phyloP scores from a whole-genome alignment of 352 stramenopile genomes.

The Pythium brachiatum region DNA sequence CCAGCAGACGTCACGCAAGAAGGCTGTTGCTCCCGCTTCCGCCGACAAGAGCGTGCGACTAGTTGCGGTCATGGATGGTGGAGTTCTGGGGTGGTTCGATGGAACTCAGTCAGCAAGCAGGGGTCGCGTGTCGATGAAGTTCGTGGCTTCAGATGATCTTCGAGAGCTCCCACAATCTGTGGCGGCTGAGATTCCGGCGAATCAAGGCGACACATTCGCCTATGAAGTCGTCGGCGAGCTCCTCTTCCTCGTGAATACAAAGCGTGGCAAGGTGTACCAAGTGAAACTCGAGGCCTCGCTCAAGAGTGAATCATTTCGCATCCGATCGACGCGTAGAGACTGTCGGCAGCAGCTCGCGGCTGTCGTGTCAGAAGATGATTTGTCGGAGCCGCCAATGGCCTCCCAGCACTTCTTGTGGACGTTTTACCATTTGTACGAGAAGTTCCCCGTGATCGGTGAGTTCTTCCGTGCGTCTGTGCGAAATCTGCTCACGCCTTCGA shows the following conservation, averaged over 20 bases:
- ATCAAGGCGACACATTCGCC: background rate
- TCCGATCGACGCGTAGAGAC: conserved; percentile 27
- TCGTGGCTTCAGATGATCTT: conserved; percentile 1
- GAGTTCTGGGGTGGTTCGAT: conserved; percentile 17
- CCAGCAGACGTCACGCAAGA: conserved; percentile 40
- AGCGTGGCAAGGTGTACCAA: conserved; percentile 14
- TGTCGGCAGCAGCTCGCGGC: background rate
- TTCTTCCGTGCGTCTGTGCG: background rate
- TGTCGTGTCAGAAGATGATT: background rate
- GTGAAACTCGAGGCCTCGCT: conserved; percentile 29
- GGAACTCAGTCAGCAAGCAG: background rate
- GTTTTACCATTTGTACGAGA: conserved; percentile 39
- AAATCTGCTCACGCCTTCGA: background rate
- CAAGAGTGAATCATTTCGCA: conserved; percentile 51
- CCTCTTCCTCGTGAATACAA: conserved; percentile 16
- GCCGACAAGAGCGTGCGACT: conserved; percentile 20
- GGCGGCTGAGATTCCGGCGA: background rate
- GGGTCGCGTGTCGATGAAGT: background rate
- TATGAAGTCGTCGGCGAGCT: conserved; percentile 5
- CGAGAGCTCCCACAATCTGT: background rate
- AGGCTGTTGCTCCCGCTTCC: background rate
- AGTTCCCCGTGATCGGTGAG: conserved; percentile 31
- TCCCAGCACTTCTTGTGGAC: conserved; percentile 30
- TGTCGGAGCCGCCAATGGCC: conserved; percentile 24
- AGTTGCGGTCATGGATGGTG: conserved; percentile 28